phyloP scores from a whole-genome alignment of 495 filamentous ascomycete species.

The Lentithecium fluviatile region DNA sequence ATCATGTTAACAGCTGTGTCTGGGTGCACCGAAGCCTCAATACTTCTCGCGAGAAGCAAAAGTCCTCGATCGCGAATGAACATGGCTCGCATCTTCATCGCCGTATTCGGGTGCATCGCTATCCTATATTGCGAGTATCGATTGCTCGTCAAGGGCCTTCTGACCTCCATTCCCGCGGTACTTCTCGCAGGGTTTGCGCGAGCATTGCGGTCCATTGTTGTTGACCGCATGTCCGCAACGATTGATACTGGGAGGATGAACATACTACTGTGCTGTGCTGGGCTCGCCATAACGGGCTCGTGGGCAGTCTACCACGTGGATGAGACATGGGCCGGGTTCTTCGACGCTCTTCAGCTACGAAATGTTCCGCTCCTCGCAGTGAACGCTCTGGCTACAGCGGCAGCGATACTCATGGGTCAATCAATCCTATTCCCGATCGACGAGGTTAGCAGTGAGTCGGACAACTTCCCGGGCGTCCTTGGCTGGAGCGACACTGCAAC shows the following conservation, averaged over 20 bases:
- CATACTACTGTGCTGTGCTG: neutral
- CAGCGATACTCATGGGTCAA: neutral
- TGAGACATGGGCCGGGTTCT: neutral
- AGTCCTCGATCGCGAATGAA: neutral
- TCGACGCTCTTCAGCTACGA: neutral
- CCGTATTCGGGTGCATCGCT: neutral
- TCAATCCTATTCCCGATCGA: constrained; percentile 9
- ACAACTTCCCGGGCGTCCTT: too few species aligned
- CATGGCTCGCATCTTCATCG: neutral
- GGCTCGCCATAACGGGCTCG: neutral
- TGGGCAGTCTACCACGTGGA: neutral
- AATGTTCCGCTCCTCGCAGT: neutral
- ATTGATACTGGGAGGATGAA: neutral
- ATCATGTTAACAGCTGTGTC: neutral
- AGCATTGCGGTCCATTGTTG: neutral
- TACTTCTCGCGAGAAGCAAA: neutral
- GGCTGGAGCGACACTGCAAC: too few species aligned
- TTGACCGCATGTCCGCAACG: neutral
- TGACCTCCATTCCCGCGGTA: constrained; percentile 3
- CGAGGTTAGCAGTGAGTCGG: too few species aligned
- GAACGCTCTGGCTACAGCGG: constrained; percentile 1
- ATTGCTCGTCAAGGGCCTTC: neutral
- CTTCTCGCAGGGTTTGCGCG: neutral
- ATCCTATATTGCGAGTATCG: constrained; percentile 7
- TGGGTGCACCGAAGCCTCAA: neutral